Percentiles rank a stretch among this genome's conserved stretches.
phyloP scores from a whole-genome alignment of 495 filamentous ascomycete species.

The Tuber brumale region DNA sequence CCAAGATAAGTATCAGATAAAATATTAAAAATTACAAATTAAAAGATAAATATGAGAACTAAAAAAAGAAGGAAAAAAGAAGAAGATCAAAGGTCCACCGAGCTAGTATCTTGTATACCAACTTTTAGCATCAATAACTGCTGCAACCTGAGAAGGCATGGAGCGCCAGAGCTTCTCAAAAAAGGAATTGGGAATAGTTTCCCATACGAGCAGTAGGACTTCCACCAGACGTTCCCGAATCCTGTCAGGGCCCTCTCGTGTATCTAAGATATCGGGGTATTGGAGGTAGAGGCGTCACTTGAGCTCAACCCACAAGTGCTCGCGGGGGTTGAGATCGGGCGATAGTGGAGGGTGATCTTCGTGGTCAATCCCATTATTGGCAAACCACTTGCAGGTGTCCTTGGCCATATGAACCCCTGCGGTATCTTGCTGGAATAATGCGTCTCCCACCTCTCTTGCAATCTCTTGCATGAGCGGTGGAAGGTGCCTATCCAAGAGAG shows the following conservation, averaged over 20 bases:
- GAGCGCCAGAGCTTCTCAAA: no score
- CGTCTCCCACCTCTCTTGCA: not conserved
- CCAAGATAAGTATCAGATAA: no score
- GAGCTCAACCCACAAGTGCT: not conserved
- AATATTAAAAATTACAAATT: no score
- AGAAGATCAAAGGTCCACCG: no score
- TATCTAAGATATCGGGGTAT: conserved; percentile 17
- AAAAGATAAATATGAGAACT: no score
- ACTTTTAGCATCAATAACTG: no score
- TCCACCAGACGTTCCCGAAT: not conserved
- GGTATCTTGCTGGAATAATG: conserved; percentile 24
- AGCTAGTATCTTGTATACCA: no score
- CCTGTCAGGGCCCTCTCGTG: not conserved
- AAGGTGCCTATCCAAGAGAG: not conserved
- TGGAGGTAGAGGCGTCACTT: not conserved
- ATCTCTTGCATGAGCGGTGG: not conserved
- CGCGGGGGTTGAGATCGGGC: conserved; percentile 10
- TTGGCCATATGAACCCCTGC: conserved; percentile 10
- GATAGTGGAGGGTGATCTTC: not conserved
- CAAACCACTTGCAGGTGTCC: conserved; percentile 5
- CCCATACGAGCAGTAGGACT: not conserved
- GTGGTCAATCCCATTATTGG: not conserved
- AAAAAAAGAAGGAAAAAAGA: no score
- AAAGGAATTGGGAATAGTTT: no score
- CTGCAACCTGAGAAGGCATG: no score